Percentiles rank a stretch among this genome's conserved stretches.
Evolutionary conservation across 2,329 filamentous ascomycete species (phyloP).

Genomic region (Karstenula rhodostoma): DNA sequence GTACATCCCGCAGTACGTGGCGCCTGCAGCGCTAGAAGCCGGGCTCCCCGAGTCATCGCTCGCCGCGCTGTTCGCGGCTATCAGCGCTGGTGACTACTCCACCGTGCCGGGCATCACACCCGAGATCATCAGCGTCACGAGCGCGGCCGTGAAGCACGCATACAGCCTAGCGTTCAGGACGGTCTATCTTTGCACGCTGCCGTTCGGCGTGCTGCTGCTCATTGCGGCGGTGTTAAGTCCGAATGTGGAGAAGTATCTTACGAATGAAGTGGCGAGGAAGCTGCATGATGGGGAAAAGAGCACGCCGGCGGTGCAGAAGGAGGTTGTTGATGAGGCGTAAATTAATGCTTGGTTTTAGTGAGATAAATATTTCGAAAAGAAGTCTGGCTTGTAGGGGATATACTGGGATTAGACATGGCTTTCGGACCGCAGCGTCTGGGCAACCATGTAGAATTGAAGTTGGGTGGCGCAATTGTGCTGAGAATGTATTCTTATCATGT

Average conservation of each 20-base stretch:
- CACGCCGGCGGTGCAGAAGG: conserved; percentile 22
- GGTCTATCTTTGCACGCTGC: conserved; percentile 55
- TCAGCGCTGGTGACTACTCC: conserved; percentile 32
- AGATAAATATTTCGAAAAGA: too few relatives aligned
- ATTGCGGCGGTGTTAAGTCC: conserved; percentile 50
- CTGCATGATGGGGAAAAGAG: conserved; percentile 42
- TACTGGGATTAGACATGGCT: too few relatives aligned
- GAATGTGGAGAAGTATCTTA: conserved; percentile 55
- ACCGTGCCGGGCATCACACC: conserved; percentile 31
- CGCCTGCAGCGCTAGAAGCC: conserved; percentile 28
- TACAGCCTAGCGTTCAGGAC: conserved; percentile 52
- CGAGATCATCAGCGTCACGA: conserved; percentile 27
- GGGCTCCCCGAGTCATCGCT: conserved; percentile 32
- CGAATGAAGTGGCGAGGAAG: conserved; percentile 55
- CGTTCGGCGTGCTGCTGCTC: conserved; percentile 48
- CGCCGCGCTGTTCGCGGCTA: conserved; percentile 29
- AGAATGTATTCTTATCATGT: too few relatives aligned
- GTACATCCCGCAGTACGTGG: conserved; percentile 31
- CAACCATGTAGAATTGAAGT: too few relatives aligned
- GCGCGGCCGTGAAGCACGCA: conserved; percentile 25
- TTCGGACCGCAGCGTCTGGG: too few relatives aligned
- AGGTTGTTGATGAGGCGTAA: conserved; percentile 23
- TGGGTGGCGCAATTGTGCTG: too few relatives aligned
- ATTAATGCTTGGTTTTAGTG: too few relatives aligned
- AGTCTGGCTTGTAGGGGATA: too few relatives aligned